Base-by-base conservation (phyloP, 108 stramenopile species). In the Cyclotella baltica region DNA sequence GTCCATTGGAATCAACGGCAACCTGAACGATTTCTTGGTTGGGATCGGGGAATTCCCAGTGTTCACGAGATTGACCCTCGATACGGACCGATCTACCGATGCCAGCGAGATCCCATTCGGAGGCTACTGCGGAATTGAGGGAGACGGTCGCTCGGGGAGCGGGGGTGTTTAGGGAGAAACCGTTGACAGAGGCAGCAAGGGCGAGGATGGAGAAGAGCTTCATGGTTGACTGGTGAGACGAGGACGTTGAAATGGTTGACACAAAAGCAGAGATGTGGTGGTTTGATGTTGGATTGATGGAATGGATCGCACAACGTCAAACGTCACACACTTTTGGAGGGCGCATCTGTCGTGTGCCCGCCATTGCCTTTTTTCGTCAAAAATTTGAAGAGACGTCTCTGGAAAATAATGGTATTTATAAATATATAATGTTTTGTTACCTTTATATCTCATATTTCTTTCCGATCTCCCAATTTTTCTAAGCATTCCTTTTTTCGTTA, bases 21-120 rank as follows among this genome's bases (percentile, higher is more conserved):
- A 85, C 84, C 55, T 85, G 84, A 30, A 85, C 84, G 40, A 81
- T 81, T 58, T 85, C 84, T 65, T 85, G 77, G 76, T 78, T 80
- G 34, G 81, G 77, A 34, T 85, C 84, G 80, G 77, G 80, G 63
- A 85, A 82, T 53, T 78, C 80, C 80, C 80, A 85, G 72, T 78
- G 77, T 58, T 85, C 77, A 62, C 84, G 84, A 51, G 80, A 80
- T 55, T 63, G 67, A 28, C 84, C 84, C 77, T 85, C 84, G 70
- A 85, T 82, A 46, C 84, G 68, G 31, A 81, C 84, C 2, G 70
- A 67, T 18, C 78, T 80, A 43, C 78, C 77, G 70, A 85, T 82
- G 64, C 25, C 33, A 53, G 66, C 81, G 19, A 85, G 56, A 52
- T 81, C 84, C 84, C 84, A 85, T 73, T 75, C 81, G 20, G 76